Evolutionary conservation across 495 filamentous ascomycete genomes (phyloP).

Genomic region (Penicillium nucicola): DNA sequence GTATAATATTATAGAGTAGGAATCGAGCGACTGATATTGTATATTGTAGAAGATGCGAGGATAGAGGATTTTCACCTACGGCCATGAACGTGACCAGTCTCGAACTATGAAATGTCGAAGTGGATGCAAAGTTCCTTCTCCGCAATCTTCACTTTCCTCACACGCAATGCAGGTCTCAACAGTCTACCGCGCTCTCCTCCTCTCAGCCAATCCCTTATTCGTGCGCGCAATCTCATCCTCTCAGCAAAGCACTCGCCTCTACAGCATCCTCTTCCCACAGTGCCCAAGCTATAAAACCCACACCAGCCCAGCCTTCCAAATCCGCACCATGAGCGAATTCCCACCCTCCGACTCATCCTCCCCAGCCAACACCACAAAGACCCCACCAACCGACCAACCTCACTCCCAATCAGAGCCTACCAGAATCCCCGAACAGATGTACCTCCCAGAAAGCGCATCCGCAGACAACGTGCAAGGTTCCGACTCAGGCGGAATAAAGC

Average conservation of each 20-base stretch:
- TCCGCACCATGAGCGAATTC: slow-evolving; percentile 19
- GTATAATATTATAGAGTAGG: no score
- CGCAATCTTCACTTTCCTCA: slow-evolving; percentile 10
- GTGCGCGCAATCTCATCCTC: slow-evolving; percentile 18
- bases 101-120: no score
- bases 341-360: slow-evolving; percentile 1
- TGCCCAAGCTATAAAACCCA: slow-evolving; percentile 10
- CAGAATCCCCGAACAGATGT: slow-evolving; percentile 11
- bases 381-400: slow-evolving; percentile 4
- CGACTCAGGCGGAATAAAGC: slow-evolving; percentile 11
- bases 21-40: no score
- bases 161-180: slow-evolving; percentile 25
- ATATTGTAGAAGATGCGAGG: no score
- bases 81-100: no score
- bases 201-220: slow-evolving; percentile 21
- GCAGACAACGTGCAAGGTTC: slow-evolving; percentile 8
- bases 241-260: slow-evolving; percentile 9
- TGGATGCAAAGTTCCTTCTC: background rate
- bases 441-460: slow-evolving; percentile 29
- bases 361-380: background rate
- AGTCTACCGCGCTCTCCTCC: slow-evolving; percentile 27
- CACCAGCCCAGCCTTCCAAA: background rate
- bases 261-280: slow-evolving; percentile 25
- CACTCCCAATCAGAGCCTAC: slow-evolving; percentile 1
- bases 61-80: no score